These are phyloP conservation scores for Hypoxylon sp. DNA, from an alignment of 2,329 filamentous ascomycete species.

Conservation along the genomic window DNA sequence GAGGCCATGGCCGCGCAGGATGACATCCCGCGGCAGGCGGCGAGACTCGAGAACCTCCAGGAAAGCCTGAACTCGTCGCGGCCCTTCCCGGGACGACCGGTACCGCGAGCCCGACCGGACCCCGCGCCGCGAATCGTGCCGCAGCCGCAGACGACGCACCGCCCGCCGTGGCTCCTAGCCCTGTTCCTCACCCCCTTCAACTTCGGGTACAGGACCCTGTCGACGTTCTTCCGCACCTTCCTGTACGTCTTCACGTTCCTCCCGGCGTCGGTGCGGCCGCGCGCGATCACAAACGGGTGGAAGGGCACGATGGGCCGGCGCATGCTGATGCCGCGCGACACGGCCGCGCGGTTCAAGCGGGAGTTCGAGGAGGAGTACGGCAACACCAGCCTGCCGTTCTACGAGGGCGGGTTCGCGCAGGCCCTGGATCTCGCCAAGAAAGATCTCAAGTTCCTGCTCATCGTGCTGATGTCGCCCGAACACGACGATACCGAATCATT, in stretches of 20 bases:
- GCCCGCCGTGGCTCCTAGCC: constrained; percentile 79
- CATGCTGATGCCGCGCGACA: constrained; percentile 85
- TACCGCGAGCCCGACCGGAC: constrained; percentile 61
- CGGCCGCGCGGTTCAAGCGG: constrained; percentile 86
- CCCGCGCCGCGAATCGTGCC: constrained; percentile 88
- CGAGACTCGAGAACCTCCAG: constrained; percentile 80
- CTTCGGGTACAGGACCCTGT: constrained; percentile 78
- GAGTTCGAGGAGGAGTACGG: constrained; percentile 97
- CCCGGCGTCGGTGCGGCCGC: constrained; percentile 71
- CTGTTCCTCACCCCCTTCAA: constrained; percentile 85
- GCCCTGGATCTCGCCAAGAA: constrained; percentile 90
- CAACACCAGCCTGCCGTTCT: constrained; percentile 76
- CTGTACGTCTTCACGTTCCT: constrained; percentile 85
- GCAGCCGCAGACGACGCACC: constrained; percentile 74
- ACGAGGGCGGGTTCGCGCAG: constrained; percentile 90
- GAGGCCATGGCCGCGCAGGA: constrained; percentile 76
- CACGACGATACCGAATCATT: constrained; percentile 92
- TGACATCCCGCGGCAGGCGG: constrained; percentile 70
- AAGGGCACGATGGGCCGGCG: constrained; percentile 76
- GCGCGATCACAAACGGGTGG: constrained; percentile 62
- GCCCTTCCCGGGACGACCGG: constrained; percentile 48
- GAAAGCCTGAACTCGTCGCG: constrained; percentile 63
- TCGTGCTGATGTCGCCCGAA: constrained; percentile 89
- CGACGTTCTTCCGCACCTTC: constrained; percentile 76
- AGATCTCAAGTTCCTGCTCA: constrained; percentile 90